Evolutionary conservation across 371 early-diverging fungal genomes (phyloP).

Genomic region (Funneliformis caledonium): DNA sequence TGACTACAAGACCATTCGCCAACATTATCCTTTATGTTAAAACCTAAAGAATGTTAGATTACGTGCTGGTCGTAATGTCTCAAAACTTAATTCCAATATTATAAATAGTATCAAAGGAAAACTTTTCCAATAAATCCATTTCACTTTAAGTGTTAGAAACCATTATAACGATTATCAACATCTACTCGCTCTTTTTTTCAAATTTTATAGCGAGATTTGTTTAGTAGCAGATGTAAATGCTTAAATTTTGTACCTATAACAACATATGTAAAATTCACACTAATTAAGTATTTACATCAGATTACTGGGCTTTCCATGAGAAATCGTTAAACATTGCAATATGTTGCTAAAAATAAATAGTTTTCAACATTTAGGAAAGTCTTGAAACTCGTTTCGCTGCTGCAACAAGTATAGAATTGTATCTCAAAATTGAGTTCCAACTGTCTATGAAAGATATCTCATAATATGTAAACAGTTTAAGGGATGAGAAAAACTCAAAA

Average conservation of each 20-base stretch:
- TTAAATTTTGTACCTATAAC: background rate
- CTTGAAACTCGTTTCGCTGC: background rate
- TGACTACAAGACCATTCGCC: background rate
- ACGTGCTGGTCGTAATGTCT: background rate
- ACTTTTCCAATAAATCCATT: background rate
- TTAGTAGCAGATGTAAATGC: background rate
- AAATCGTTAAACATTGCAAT: background rate
- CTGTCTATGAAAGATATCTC: background rate
- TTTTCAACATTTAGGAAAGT: slow-evolving; percentile 35
- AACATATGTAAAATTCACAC: background rate
- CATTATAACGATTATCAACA: slow-evolving; percentile 3
- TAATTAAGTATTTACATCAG: background rate
- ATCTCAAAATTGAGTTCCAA: background rate
- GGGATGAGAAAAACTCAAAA: slow-evolving; percentile 26
- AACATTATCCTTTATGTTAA: background rate
- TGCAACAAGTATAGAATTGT: background rate
- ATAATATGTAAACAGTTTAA: background rate
- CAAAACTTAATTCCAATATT: slow-evolving; percentile 1
- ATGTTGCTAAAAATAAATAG: background rate
- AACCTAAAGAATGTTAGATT: background rate
- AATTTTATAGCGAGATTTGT: slow-evolving; percentile 28
- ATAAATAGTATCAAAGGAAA: background rate
- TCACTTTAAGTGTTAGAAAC: background rate
- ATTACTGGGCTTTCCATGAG: slow-evolving; percentile 35
- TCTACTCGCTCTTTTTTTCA: background rate